These are phyloP conservation scores for Penicillium concentricum DNA, from an alignment of 2,329 filamentous ascomycete species.

Conservation along the genomic window DNA sequence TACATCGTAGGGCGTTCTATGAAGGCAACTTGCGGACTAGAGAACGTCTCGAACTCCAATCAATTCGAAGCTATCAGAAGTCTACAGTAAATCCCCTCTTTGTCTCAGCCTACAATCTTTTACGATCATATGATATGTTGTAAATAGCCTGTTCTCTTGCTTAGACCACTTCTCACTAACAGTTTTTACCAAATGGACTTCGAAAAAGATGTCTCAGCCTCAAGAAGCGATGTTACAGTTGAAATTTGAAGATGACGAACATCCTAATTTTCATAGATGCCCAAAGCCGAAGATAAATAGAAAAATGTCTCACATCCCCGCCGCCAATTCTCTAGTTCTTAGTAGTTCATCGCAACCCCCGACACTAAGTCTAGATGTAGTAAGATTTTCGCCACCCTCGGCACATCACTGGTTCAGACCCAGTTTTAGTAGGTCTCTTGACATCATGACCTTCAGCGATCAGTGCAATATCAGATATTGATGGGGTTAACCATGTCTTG, in stretches of 20 bases:
- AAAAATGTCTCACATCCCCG: slow-evolving; percentile 18
- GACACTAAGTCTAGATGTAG: slow-evolving; percentile 1
- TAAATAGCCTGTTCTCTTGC: not conserved
- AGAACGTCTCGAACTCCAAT: not conserved
- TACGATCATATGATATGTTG: not conserved
- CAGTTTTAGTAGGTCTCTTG: not conserved
- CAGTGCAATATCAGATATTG: not conserved
- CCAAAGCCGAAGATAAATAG: not conserved
- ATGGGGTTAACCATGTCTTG: not conserved
- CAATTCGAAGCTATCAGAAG: not conserved
- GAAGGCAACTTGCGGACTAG: not conserved
- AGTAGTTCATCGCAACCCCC: slow-evolving; percentile 5
- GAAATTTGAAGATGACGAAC: not conserved
- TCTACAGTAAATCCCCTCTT: not conserved
- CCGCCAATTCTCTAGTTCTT: slow-evolving; percentile 2
- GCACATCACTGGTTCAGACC: not conserved
- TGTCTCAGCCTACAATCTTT: not conserved
- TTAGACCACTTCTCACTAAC: not conserved
- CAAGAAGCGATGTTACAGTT: not conserved
- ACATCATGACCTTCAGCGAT: slow-evolving; percentile 3
- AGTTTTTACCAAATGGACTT: not conserved
- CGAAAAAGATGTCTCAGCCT: not conserved
- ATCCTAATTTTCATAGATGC: not conserved
- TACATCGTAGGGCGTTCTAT: not conserved
- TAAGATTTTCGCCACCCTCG: slow-evolving; percentile 3